Base-by-base conservation (phyloP, 1,284 basidiomycete species). In the Cryptococcus sp. region DNA sequence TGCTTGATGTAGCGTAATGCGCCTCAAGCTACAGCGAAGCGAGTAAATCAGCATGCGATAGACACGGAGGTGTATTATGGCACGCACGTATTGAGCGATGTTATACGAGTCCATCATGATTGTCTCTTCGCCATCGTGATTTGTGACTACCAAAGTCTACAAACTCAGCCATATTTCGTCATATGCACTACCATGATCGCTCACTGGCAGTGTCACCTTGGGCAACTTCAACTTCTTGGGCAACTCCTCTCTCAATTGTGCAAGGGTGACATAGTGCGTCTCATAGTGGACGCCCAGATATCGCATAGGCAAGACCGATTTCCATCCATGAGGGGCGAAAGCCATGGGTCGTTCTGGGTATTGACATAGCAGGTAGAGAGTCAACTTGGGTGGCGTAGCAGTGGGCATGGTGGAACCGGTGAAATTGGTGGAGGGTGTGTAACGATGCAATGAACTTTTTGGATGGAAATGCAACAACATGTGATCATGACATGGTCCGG, bases 311-410 rank as follows among this genome's bases (percentile, higher is more conserved):
- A 65, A 53, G 7, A 61, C 35, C 2, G 61, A 54, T 48, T 65
- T 65, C 64, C 64, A 65, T n/a, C 45, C 57, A 41, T 65, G 64
- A n/a, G 64, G 64, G n/a, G 64, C 64, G 39, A 65, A 65, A 10
- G 61, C 55, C 53, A 65, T 60, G 22, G 61, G 64, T 19, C 46
- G 25, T 19, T 57, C 17, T 4, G 59, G 59, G 27, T 47, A 49
- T 35, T 60, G 58, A 31, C 47, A 54, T 39, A 60, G 49, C 47
- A 60, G 50, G 45, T 60, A 60, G 27, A 60, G 48, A 22, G 47
- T 56, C 19, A 49, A 42, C 19, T 17, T 22, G 45, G 45, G 45
- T 16, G 7, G 10, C 27, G 22, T 38, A 13, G 39, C 16, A 13
- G 20, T 40, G 17, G 50, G 22, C 38, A 42, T 44, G 39, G 22